Evolutionary conservation across 768 basidiomycete genomes (phyloP).

Genomic region (Lactifluus subvellereus): DNA sequence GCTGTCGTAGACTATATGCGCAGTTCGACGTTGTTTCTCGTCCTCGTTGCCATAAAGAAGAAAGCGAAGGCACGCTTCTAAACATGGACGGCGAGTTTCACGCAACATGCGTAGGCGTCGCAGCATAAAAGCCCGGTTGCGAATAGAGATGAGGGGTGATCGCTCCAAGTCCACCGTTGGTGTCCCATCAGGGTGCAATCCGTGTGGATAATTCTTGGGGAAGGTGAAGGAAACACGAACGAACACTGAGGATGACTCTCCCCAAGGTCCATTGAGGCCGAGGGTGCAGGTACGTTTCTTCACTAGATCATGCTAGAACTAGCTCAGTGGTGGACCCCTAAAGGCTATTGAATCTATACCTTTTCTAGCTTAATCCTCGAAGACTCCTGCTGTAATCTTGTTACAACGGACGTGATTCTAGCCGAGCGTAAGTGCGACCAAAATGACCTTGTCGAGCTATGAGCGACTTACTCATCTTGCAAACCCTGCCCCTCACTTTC

Average conservation of each 20-base stretch:
- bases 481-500: slow-evolving; percentile 44
- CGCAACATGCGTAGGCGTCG: slow-evolving; percentile 68
- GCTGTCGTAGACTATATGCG: slow-evolving; percentile 49
- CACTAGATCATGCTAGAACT: slow-evolving; percentile 52
- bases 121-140: slow-evolving; percentile 72
- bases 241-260: slow-evolving; percentile 76
- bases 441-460: background rate
- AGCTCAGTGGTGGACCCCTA: background rate
- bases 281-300: slow-evolving; percentile 79
- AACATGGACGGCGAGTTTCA: slow-evolving; percentile 69
- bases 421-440: background rate
- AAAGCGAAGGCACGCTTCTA: slow-evolving; percentile 79
- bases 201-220: slow-evolving; percentile 73
- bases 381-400: slow-evolving; percentile 44
- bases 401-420: slow-evolving; percentile 71
- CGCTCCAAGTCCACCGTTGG: slow-evolving; percentile 80
- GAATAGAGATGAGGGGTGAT: slow-evolving; percentile 71
- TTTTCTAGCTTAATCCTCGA: slow-evolving; percentile 83
- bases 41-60: slow-evolving; percentile 67
- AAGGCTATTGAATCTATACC: slow-evolving; percentile 35
- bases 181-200: slow-evolving; percentile 53
- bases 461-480: slow-evolving; percentile 61
- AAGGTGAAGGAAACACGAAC: slow-evolving; percentile 87
- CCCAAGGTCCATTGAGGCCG: slow-evolving; percentile 88
- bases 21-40: slow-evolving; percentile 37